Evolutionary conservation across 23 red algal species (phyloP), one percentile per base, ranked within the genome.

Genomic region (Gracilaria domingensis): DNA sequence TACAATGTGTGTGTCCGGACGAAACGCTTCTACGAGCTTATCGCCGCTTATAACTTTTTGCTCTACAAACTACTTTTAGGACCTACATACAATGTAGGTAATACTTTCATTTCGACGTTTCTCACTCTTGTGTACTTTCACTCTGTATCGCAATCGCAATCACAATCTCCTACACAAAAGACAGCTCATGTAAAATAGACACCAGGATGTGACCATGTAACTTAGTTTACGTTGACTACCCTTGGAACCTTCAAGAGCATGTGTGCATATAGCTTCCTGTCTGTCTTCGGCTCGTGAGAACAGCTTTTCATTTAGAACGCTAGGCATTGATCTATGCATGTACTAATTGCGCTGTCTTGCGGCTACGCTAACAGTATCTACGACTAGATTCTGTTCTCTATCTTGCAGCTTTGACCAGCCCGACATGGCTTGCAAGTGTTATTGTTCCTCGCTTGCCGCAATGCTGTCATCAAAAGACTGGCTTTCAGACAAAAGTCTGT

Each of bases 371-470:
- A 80, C 50, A 51, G 14, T 37, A 7, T 14, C 9, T 45, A 4
- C n/a, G n/a, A n/a, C 34, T 56, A 81, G 77, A 1, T 42, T 61
- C 20, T 59, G 49, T 56, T 59, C 53, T 56, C 77, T 8, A 39
- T 21, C 45, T 81, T 48, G 45, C 77, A 81, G 40, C 18, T 6
- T 18, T 58, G 47, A 29, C 77, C 77, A 59, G 26, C 77, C 24
- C 33, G 26, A 25, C 77, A 81, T 14, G 77, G 23, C 16, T 56
- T 39, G 26, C 77, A 81, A 81, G 23, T 7, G 42, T 45, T 56
- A 28, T 23, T 56, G 28, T 58, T 61, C 42, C 45, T 26, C 34
- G 25, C 35, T 49, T 25, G 40, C 13, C 5, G 51, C 28, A 20
- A 2, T 17, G 24, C 35, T 32, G 7, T 39, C 16, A 28, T 81